phyloP scores from a whole-genome alignment of 2,329 filamentous ascomycete genomes.

The Trichoderma sp. region DNA sequence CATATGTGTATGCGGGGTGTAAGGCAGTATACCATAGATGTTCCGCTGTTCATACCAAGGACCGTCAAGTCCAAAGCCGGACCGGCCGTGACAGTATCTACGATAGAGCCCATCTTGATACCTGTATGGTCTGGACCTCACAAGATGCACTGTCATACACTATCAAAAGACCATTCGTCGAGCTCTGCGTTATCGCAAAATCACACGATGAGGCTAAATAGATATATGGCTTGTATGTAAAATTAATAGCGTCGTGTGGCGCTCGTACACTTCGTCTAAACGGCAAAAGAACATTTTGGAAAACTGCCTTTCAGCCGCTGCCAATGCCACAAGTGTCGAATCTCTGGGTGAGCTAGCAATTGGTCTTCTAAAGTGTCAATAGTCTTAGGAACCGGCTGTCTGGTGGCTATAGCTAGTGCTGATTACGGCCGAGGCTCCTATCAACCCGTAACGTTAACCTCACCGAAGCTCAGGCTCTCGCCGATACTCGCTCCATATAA shows the following conservation, averaged over 20 bases:
- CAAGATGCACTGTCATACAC: not conserved
- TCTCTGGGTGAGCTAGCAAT: not conserved
- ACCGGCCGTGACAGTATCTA: not conserved
- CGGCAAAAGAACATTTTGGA: not conserved
- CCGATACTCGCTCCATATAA: not conserved
- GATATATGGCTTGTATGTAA: not conserved
- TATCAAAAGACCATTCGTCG: not conserved
- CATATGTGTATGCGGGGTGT: too few relatives aligned
- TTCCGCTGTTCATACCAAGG: slow-evolving; percentile 23
- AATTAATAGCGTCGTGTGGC: not conserved
- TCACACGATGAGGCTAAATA: slow-evolving; percentile 7
- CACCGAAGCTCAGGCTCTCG: not conserved
- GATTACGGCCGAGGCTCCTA: not conserved
- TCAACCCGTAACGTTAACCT: not conserved
- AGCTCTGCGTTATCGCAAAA: not conserved
- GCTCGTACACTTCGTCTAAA: not conserved
- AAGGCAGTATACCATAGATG: slow-evolving; percentile 15
- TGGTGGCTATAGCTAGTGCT: not conserved
- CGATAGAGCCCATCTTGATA: slow-evolving; percentile 4
- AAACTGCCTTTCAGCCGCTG: slow-evolving; percentile 10
- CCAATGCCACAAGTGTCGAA: not conserved
- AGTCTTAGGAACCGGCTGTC: not conserved
- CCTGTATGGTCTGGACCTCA: not conserved
- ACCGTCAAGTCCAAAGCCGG: slow-evolving; percentile 18
- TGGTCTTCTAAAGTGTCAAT: not conserved